phyloP scores from a whole-genome alignment of 2,329 filamentous ascomycete species.

The Fusarium hainanense region DNA sequence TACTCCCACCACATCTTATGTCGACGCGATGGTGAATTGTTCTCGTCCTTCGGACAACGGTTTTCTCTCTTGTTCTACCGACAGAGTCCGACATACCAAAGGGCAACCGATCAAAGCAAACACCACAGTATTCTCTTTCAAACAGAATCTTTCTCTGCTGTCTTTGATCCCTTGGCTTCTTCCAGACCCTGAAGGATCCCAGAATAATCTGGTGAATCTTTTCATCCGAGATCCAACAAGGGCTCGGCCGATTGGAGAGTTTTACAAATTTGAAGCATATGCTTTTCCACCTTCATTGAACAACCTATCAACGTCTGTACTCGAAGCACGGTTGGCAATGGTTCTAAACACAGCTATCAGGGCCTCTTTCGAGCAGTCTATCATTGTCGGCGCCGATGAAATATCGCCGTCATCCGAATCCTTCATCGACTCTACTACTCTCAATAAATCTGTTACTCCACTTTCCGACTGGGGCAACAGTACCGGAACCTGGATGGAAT shows the following conservation, averaged over 20 bases:
- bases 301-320: neutral
- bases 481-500: neutral
- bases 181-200: neutral
- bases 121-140: neutral
- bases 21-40: neutral
- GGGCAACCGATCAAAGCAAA: neutral
- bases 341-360: neutral
- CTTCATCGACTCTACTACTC: neutral
- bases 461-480: neutral
- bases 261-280: neutral
- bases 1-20: neutral
- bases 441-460: neutral
- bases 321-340: neutral
- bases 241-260: neutral
- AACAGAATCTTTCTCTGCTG: neutral
- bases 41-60: neutral
- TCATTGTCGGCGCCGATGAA: neutral
- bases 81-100: neutral
- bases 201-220: neutral
- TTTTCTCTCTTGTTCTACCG: neutral
- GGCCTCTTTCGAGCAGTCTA: neutral
- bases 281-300: neutral
- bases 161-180: neutral
- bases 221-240: neutral
- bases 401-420: neutral